Evolutionary conservation across 2,329 filamentous ascomycete genomes (phyloP), one percentile per base, ranked within the genome.

Genomic region (Fusarium annulatum): DNA sequence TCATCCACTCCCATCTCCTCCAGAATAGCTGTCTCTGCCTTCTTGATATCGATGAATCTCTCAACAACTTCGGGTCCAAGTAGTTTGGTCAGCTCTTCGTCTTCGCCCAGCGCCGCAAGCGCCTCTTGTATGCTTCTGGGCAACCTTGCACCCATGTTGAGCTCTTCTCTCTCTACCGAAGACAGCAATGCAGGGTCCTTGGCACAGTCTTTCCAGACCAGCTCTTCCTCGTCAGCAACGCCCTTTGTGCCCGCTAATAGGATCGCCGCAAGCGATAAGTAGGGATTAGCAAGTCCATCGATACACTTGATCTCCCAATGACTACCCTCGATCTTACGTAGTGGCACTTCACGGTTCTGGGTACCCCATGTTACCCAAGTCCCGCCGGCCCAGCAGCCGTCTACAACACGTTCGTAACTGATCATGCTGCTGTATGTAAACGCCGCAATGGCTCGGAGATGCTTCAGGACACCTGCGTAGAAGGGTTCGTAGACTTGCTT

Each of bases 261-360:
- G 5, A 83, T 67, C 26, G 80, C 80, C 12, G 81, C 73, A 56
- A 82, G 59, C 23, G 80, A 92, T 4, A 97, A 81, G 78, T 96
- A 97, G 61, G 91, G 89, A 78, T 97, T 97, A 7, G 93, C 92
- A 23, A 94, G 82, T 0, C 94, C 94, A 77, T 97, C 94, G n/a
- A 96, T 78, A 61, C 88, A 90, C 78, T 94, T 92, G 28, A 97
- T 76, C 81, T 97, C 94, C 92, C 93, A 97, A 77, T 94, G 91
- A 26, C 89, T 90, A 5, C 81, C 83, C 7, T 84, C 84, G 53
- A 94, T 88, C 79, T 92, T 91, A 18, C 94, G 88, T 15, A 97
- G 84, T 1, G 94, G 92, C 9, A 90, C 86, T 83, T 96, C 93
- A 23, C 93, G 90, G 80, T 96, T 96, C 82, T 96, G 91, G 9